Base-by-base conservation (phyloP, 805 yeast genomes). In the Vanderwaltozyma tropicalis region DNA sequence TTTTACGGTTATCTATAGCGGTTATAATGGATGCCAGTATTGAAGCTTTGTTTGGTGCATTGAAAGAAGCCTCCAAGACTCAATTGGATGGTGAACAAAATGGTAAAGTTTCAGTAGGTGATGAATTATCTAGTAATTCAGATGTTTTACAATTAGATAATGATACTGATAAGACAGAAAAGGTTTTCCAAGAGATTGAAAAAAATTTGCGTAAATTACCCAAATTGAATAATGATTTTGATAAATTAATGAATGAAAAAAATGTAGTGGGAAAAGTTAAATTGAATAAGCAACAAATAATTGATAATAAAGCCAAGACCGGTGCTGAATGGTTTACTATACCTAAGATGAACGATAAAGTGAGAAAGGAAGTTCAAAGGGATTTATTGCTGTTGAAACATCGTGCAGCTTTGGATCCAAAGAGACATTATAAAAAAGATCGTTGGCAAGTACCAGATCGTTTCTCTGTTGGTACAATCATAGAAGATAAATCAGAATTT, bases 391-490 rank as follows among this genome's bases (percentile, higher is more conserved):
- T 92, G 13, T 67, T 92, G 42, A 79, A 85, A 53, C 84, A 89
- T 64, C 76, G 98, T 61, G 80, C 82, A 39, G 95, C 87, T 9
- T 68, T 92, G 44, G 97, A 92, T 56, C 97, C 96, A 7, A 92
- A 92, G 63, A 74, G 96, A 50, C 95, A 86, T 62, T 92, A 92
- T 63, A 86, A 84, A 62, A 85, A 84, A 57, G 92, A 81, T 41
- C 77, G 77, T 43, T 80, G 87, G 81, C 70, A 68, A 35, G 68
- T 71, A 7, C 89, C 94, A 32, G 84, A 82, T 51, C 75, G 69
- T 46, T 87, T 92, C 57, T 92, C 89, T 41, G 73, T 83, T 49
- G 98, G 98, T 13, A 87, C 96, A 0, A 74, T 92, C 27, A 61
- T 88, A 19, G 92, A 82, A 49, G 89, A 87, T 31, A 76, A 79